Evolutionary conservation across 768 basidiomycete genomes (phyloP), one percentile per base, ranked within the genome.

Genomic region (Trametes cubensis): DNA sequence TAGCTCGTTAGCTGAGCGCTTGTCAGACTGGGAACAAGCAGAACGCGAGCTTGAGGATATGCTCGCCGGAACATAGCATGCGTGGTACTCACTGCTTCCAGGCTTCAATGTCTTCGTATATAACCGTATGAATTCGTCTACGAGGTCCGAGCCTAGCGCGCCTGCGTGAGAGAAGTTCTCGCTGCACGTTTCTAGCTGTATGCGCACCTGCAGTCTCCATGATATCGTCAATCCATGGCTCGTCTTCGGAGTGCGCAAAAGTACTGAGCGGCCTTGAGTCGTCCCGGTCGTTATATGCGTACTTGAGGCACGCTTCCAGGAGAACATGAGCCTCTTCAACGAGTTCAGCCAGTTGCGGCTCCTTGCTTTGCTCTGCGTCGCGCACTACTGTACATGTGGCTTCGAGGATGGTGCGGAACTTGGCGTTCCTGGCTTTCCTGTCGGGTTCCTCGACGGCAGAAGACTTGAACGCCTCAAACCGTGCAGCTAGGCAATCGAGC

Each of bases 231-330:
- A 67, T 63, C 44, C 63, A 58, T 3, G 66, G 60, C 39, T 63
- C 63, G 11, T 64, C 63, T 0, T 64, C 62, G 3, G 64, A 63
- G 30, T 64, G 66, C 2, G 63, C 64, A 30, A 65, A 64, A 11
- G 60, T 47, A 13, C 44, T 44, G 18, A 65, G 39, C 14, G 63
- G 38, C 14, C 30, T 58, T 38, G 64, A 58, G 28, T 61, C 55
- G 10, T 55, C 57, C 15, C 23, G 39, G 28, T 67, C 61, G 50
- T 50, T 51, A 49, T 67, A 63, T 38, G 61, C 62, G 26, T 51
- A 61, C 6, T 56, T 28, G 17, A 69, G 53, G 26, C 60, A 67
- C 17, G 51, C 51, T 34, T 62, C 64, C 20, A 69, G 38, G 6
- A 66, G 40, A 25, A 26, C 25, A 26, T 61, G 54, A 8, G 62